Evolutionary conservation across 164 flowering plant species (phyloP).

Genomic region (Chimonanthus praecox): DNA sequence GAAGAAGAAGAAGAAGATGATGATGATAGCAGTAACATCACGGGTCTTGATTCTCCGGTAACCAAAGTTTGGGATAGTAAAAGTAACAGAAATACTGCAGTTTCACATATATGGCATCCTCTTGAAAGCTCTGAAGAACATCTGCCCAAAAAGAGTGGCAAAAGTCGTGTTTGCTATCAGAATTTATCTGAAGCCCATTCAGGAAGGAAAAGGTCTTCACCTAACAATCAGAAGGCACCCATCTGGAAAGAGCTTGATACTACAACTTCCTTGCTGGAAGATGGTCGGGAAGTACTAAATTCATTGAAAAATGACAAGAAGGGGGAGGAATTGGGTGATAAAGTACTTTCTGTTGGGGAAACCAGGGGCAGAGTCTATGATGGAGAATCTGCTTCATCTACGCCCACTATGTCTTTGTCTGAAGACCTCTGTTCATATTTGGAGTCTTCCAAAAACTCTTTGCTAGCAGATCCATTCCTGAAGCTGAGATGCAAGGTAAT

Average conservation of each 20-base stretch:
- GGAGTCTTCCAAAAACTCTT: conserved; percentile 36
- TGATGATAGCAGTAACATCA: conserved; percentile 40
- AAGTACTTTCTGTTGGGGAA: conserved; percentile 45
- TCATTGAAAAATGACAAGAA: conserved; percentile 32
- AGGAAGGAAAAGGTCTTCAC: conserved; percentile 59
- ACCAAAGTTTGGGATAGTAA: conserved; percentile 94
- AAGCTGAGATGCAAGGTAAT: conserved; percentile 88
- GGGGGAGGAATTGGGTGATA: conserved; percentile 67
- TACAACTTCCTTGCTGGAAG: conserved; percentile 72
- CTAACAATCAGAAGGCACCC: conserved; percentile 37
- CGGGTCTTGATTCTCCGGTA: conserved; percentile 87
- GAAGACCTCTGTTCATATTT: conserved; percentile 28
- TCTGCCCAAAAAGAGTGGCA: conserved; percentile 34
- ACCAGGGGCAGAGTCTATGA: conserved; percentile 53
- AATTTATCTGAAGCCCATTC: conserved; percentile 34
- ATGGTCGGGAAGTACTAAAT: conserved; percentile 69
- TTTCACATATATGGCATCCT: conserved; percentile 77
- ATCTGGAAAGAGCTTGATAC: conserved; percentile 87
- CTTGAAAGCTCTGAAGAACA: conserved; percentile 65
- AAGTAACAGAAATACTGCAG: conserved; percentile 50
- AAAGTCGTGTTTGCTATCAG: conserved; percentile 34
- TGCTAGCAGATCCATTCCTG: conserved; percentile 61
- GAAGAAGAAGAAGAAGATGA: conserved; percentile 46
- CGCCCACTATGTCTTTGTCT: conserved; percentile 32
- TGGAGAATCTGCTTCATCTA: conserved; percentile 68